A percentile compares a stretch with the other conserved stretches of the same genome.
phyloP scores from a whole-genome alignment of 2,329 filamentous ascomycete species.

The Alternaria sp. region DNA sequence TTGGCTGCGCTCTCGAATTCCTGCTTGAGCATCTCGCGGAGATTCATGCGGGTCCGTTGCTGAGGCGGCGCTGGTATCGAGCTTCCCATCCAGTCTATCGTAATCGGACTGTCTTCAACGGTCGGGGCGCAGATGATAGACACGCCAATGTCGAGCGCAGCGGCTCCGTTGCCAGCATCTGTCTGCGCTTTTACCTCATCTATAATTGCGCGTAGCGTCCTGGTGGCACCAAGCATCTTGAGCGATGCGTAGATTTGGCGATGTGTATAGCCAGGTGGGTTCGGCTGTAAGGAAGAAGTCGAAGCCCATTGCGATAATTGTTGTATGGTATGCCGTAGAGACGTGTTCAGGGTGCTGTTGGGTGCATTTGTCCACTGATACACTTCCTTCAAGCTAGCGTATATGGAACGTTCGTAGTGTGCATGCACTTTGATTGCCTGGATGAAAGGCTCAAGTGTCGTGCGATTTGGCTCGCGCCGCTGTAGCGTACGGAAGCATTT shows the following conservation, averaged over 20 bases:
- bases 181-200: slow-evolving; percentile 71
- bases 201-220: slow-evolving; percentile 66
- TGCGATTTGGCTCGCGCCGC: slow-evolving; percentile 68
- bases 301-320: slow-evolving; percentile 71
- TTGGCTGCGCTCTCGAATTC: slow-evolving; percentile 65
- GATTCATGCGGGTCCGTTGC: slow-evolving; percentile 55
- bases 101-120: slow-evolving; percentile 46
- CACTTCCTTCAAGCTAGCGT: slow-evolving; percentile 69
- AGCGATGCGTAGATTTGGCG: slow-evolving; percentile 69
- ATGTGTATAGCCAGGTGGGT: slow-evolving; percentile 72
- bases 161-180: slow-evolving; percentile 63
- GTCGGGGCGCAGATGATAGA: slow-evolving; percentile 72
- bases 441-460: slow-evolving; percentile 73
- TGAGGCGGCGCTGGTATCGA: slow-evolving; percentile 31
- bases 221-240: slow-evolving; percentile 66
- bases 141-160: slow-evolving; percentile 72
- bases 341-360: slow-evolving; percentile 62
- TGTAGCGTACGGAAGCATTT: slow-evolving; percentile 71
- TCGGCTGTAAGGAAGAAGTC: slow-evolving; percentile 56
- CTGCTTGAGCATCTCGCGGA: slow-evolving; percentile 65
- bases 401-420: slow-evolving; percentile 65
- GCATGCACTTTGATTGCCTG: slow-evolving; percentile 67
- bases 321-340: slow-evolving; percentile 67
- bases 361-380: slow-evolving; percentile 68
- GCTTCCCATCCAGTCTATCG: slow-evolving; percentile 43